Evolutionary conservation across 1,139 yeast species (phyloP).

Genomic region (Candida buenavistaensis): DNA sequence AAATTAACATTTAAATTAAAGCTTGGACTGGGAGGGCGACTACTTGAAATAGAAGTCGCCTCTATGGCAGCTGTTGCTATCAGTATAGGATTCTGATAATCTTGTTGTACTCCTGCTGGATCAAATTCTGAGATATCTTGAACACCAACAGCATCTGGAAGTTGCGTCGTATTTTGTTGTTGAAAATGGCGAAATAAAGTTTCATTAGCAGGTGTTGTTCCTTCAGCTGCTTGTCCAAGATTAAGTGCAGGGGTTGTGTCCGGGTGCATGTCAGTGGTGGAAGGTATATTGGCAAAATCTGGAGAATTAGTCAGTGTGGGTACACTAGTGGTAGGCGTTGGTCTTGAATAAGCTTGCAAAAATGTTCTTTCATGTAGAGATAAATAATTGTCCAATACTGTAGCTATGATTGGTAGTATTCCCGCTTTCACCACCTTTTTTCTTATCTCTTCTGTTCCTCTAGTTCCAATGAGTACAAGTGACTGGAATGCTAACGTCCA

Average conservation of each 20-base stretch:
- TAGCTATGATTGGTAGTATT: slow-evolving; percentile 84
- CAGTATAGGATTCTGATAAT: slow-evolving; percentile 12
- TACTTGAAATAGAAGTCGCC: slow-evolving; percentile 15
- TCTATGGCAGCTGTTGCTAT: slow-evolving; percentile 19
- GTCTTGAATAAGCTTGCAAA: slow-evolving; percentile 28
- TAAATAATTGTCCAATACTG: slow-evolving; percentile 84
- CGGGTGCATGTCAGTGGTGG: slow-evolving; percentile 10
- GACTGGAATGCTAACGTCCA: slow-evolving; percentile 97
- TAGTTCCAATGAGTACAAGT: slow-evolving; percentile 82
- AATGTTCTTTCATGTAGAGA: slow-evolving; percentile 42
- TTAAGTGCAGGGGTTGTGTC: slow-evolving; percentile 6
- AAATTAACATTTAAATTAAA: slow-evolving; percentile 19
- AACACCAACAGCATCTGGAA: slow-evolving; percentile 3
- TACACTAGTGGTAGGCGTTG: slow-evolving; percentile 7
- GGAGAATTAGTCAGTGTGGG: background rate
- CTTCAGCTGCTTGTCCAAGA: background rate
- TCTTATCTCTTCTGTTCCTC: slow-evolving; percentile 86
- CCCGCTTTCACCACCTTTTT: slow-evolving; percentile 91
- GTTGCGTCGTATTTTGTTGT: slow-evolving; percentile 3
- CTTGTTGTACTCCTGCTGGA: background rate
- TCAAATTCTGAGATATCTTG: slow-evolving; percentile 1
- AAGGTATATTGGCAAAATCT: slow-evolving; percentile 5
- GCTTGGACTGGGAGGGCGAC: slow-evolving; percentile 1
- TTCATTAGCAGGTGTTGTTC: slow-evolving; percentile 5
- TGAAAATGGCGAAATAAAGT: slow-evolving; percentile 8